Conservation (phyloP, 1,139 yeast genomes). For the Eremothecium coryli region DNA sequence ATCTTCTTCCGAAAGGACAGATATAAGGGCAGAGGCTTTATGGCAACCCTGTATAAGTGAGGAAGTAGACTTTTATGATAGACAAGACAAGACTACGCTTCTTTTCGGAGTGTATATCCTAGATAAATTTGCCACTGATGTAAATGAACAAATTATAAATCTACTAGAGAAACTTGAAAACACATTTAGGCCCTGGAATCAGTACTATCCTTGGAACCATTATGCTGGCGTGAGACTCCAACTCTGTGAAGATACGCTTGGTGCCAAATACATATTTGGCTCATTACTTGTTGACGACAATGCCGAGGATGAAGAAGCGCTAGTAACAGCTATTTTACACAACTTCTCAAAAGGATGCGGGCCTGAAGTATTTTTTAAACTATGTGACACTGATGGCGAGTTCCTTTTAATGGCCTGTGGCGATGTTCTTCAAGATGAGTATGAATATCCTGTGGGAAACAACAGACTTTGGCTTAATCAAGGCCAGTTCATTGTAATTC, state of each 20-base stretch:
- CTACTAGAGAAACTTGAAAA: conserved; percentile 16
- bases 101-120: conserved; percentile 25
- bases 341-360: conserved; percentile 29
- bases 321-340: conserved; percentile 35
- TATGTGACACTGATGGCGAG: conserved; percentile 51
- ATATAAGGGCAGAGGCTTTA: conserved; percentile 13
- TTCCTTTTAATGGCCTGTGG: conserved; percentile 43
- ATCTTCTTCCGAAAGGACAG: conserved; percentile 8
- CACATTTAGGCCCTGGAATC: conserved; percentile 35
- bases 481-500: conserved; percentile 26
- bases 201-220: conserved; percentile 38
- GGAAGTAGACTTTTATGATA: conserved; percentile 14
- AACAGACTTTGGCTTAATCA: conserved; percentile 27
- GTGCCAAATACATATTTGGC: conserved; percentile 19
- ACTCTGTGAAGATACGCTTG: conserved; percentile 7
- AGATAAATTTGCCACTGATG: conserved; percentile 16
- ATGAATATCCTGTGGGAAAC: conserved; percentile 25
- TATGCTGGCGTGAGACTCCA: conserved; percentile 18
- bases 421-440: conserved; percentile 33
- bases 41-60: conserved; percentile 24
- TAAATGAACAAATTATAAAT: conserved; percentile 9
- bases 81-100: conserved; percentile 17
- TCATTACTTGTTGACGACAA: conserved; percentile 25
- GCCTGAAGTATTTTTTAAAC: conserved; percentile 37
- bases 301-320: conserved; percentile 19